phyloP scores from a whole-genome alignment of 2,329 filamentous ascomycete species.

The Alternaria sp. region DNA sequence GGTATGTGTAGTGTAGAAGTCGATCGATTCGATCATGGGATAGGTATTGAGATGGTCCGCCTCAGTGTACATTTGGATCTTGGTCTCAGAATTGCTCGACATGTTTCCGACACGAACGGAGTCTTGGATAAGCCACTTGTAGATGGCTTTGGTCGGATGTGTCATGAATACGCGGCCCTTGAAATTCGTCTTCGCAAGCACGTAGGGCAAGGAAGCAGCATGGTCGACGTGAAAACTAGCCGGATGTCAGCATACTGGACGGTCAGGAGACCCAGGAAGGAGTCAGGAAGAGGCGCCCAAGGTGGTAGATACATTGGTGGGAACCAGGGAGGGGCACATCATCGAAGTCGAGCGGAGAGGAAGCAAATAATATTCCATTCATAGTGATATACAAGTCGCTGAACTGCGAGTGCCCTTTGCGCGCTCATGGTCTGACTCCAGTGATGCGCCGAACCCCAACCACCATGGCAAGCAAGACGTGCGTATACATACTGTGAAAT shows the following conservation, averaged over 20 bases:
- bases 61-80: slow-evolving; percentile 85
- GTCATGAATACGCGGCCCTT: slow-evolving; percentile 98
- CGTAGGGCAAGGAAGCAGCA: slow-evolving; percentile 97
- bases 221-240: slow-evolving; percentile 96
- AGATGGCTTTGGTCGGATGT: slow-evolving; percentile 98
- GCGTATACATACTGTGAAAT: slow-evolving; percentile 92
- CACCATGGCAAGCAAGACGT: slow-evolving; percentile 27
- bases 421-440: slow-evolving; percentile 38
- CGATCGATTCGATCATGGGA: slow-evolving; percentile 93
- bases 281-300: slow-evolving; percentile 4
- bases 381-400: slow-evolving; percentile 51
- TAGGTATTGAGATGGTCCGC: slow-evolving; percentile 95
- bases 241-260: slow-evolving; percentile 28
- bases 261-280: slow-evolving; percentile 1
- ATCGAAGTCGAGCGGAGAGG: slow-evolving; percentile 46
- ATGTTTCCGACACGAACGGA: slow-evolving; percentile 87
- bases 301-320: slow-evolving; percentile 29
- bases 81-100: slow-evolving; percentile 68
- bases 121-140: slow-evolving; percentile 99
- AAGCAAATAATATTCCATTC: slow-evolving; percentile 54
- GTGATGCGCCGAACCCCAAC: slow-evolving; percentile 43
- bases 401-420: slow-evolving; percentile 29
- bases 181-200: slow-evolving; percentile 98
- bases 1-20: slow-evolving; percentile 97
- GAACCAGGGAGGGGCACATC: slow-evolving; percentile 41